Base-by-base conservation (phyloP, 805 yeast genomes). In the Monosporozyma yasuniensis region DNA sequence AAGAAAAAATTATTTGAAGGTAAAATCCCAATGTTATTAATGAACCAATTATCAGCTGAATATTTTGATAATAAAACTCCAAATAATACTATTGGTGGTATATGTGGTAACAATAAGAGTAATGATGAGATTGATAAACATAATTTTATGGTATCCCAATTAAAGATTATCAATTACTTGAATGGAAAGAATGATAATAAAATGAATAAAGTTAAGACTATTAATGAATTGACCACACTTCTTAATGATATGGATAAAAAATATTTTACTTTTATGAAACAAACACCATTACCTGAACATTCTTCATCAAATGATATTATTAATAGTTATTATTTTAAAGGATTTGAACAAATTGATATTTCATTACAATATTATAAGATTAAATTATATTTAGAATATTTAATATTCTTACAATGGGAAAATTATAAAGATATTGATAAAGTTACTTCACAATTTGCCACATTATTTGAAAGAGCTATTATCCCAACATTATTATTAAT, bases 1-100 rank as follows among this genome's bases (percentile, higher is more conserved):
- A 54, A 58, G 55, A 59, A 60, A 30, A 59, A 59, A 42, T 41
- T 59, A n/a, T 51, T 54, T 25, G 50, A 51, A 27, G 64, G 64
- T 34, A 57, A 59, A 44, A 44, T 54, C 7, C 64, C 63, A 14
- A 48, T 52, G 14, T 48, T 59, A 38, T 50, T 58, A 19, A 23
- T 16, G 5, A 18, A 25, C 18, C 16, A 19, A n/a, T 10, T 53
- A 46, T 46, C 53, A 22, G 53, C 50, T 28, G 51, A 56, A 11
- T 50, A 55, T 4, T 50, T 54, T 4, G 55, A 53, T n/a, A 50
- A 54, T 14, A 60, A 57, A 44, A 55, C 56, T 1, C 41, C 49
- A 9, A 43, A 57, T 23, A 50, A 48, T 14, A 50, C 54, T 42
- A 52, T 50, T 58, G 49, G 34, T 60, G 28, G 56, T 53, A 50